phyloP scores from a whole-genome alignment of 2,329 filamentous ascomycete species.

The Didymella exigua region DNA sequence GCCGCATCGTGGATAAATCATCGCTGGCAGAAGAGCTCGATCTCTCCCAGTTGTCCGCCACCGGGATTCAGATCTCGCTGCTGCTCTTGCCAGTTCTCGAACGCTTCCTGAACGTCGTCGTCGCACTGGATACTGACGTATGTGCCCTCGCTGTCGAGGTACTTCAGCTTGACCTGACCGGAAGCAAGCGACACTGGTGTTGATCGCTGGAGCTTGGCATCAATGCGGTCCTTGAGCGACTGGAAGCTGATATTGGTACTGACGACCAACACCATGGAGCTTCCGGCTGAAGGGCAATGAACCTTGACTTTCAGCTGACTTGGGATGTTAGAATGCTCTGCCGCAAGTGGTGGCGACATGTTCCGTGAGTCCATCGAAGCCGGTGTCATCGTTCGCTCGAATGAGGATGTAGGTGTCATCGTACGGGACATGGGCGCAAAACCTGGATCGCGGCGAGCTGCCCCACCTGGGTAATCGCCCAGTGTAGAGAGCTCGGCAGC shows the following conservation, averaged over 20 bases:
- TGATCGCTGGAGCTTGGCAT: slow-evolving; percentile 88
- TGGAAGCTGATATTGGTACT: slow-evolving; percentile 95
- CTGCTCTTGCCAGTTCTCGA: slow-evolving; percentile 90
- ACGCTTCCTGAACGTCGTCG: slow-evolving; percentile 94
- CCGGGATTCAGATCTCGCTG: slow-evolving; percentile 64
- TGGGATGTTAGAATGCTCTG: slow-evolving; percentile 50
- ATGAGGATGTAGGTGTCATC: slow-evolving; percentile 48
- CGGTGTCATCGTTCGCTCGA: slow-evolving; percentile 47
- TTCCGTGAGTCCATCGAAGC: slow-evolving; percentile 48
- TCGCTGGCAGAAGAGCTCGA: slow-evolving; percentile 63
- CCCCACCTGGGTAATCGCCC: slow-evolving; percentile 44
- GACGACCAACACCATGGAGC: slow-evolving; percentile 94
- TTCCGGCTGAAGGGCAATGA: slow-evolving; percentile 76
- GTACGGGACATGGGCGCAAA: slow-evolving; percentile 38
- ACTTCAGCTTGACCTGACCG: slow-evolving; percentile 84
- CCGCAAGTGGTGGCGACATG: slow-evolving; percentile 45
- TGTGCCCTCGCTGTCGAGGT: slow-evolving; percentile 84
- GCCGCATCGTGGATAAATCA: slow-evolving; percentile 24
- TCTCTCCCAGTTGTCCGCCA: slow-evolving; percentile 79
- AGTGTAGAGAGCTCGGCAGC: slow-evolving; percentile 45
- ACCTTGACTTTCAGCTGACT: slow-evolving; percentile 96
- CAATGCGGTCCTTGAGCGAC: slow-evolving; percentile 91
- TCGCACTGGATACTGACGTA: slow-evolving; percentile 93
- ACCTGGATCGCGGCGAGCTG: slow-evolving; percentile 40
- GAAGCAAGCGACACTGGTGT: slow-evolving; percentile 82